Evolutionary conservation across 2,329 filamentous ascomycete genomes (phyloP), one percentile per base, ranked within the genome.

Genomic region (Mycosphaerella sp.): DNA sequence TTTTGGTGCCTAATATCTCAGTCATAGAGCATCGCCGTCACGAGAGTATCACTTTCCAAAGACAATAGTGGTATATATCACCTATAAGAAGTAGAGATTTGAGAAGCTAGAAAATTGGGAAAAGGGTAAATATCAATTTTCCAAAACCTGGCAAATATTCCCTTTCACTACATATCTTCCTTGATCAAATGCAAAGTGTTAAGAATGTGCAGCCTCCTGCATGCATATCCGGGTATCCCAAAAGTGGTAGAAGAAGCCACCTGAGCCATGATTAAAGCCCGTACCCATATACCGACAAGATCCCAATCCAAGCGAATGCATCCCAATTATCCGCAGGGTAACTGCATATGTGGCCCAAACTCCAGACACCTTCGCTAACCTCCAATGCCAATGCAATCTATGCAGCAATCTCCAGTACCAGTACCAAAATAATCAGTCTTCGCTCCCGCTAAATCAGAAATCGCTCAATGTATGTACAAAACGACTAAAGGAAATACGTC

Each of bases 271-370:
- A 16, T n/a, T 39, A 16, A 18, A 12, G 21, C 37, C 18, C 16
- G 17, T 41, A 41, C 37, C 37, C 37, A 41, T 41, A 41, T 41
- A 18, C 37, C 14, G 37, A 41, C 37, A 41, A 41, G 37, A 41
- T 41, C 18, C 17, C 6, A 17, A 18, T 21, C 37, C 37, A 41
- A 41, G 36, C 37, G 21, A 17, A 18, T 25, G 37, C 37, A 25
- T 17, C 17, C 16, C 37, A 18, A 41, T 18, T 41, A 18, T 21
- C 37, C 37, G 37, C 37, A 21, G 18, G 18, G 16, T 41, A 41
- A 16, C 37, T 41, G 37, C 37, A 41, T 41, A 13, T 41, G 17
- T 18, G 6, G 37, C 21, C 37, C 21, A 41, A 41, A 25, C 37
- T 25, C 37, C 37, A 21, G 18, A 41, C 37, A 16, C 37, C 37